These are phyloP conservation scores for Eutrema heterophyllum DNA, from an alignment of 345 rosid species.

Conservation along the genomic window DNA sequence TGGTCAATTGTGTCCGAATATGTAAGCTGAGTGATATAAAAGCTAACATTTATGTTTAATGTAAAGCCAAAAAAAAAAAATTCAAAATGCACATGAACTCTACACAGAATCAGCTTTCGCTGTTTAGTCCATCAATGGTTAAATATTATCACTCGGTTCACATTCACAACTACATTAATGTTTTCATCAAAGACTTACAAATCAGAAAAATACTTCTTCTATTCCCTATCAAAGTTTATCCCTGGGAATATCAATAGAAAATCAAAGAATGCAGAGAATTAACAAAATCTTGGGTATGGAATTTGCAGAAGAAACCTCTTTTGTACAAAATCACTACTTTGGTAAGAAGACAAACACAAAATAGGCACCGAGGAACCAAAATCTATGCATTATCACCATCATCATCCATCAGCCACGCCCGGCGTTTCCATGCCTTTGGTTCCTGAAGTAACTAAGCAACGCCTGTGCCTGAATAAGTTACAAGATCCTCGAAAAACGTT, in stretches of 20 bases:
- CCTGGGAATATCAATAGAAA: conserved; percentile 3
- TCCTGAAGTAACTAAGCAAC: conserved; percentile 71
- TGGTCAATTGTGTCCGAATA: too few relatives aligned
- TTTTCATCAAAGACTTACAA: neutral
- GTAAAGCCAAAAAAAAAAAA: neutral
- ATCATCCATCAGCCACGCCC: conserved; percentile 52
- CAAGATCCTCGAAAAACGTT: neutral
- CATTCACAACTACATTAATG: conserved; percentile 7
- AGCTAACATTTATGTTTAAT: neutral
- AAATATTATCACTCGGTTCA: neutral
- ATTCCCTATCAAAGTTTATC: conserved; percentile 3
- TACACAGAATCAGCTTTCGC: neutral
- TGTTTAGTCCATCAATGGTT: neutral
- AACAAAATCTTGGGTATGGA: conserved; percentile 19
- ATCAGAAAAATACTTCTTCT: neutral
- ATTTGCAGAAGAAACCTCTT: conserved; percentile 24
- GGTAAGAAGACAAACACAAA: conserved; percentile 19
- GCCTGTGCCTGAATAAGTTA: conserved; percentile 68
- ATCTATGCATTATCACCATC: conserved; percentile 7
- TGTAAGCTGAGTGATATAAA: neutral
- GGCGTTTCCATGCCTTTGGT: conserved; percentile 64
- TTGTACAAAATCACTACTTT: conserved; percentile 29
- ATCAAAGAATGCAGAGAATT: conserved; percentile 9
- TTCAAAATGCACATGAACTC: neutral
- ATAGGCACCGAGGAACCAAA: neutral